These are phyloP conservation scores for Aspergillus versicolor DNA, from an alignment of 2,329 filamentous ascomycete species.

Conservation along the genomic window DNA sequence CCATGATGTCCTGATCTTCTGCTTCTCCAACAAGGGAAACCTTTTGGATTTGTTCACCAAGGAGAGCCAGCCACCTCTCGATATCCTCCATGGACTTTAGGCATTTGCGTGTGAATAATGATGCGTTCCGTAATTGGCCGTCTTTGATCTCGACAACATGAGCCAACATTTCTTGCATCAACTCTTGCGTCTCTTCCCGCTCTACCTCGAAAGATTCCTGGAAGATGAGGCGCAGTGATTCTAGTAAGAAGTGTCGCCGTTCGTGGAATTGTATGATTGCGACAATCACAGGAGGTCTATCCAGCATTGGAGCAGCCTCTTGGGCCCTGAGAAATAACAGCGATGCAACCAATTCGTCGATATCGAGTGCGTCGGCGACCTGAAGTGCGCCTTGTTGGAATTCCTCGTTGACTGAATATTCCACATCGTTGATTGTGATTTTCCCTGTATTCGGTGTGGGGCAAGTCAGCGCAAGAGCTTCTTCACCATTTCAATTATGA, in stretches of 20 bases:
- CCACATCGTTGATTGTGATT: constrained; percentile 67
- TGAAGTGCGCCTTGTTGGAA: constrained; percentile 81
- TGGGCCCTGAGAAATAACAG: constrained; percentile 72
- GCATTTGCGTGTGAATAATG: constrained; percentile 71
- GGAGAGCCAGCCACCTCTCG: constrained; percentile 71
- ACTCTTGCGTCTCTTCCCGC: constrained; percentile 52
- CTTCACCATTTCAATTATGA: background rate
- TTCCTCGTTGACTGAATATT: constrained; percentile 79
- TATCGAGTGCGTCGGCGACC: constrained; percentile 81
- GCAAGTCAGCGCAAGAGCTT: constrained; percentile 18
- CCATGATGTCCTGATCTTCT: constrained; percentile 64
- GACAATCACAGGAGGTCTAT: constrained; percentile 71
- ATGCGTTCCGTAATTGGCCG: constrained; percentile 49
- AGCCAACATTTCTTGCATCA: constrained; percentile 57
- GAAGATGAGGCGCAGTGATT: constrained; percentile 78
- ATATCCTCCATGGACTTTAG: constrained; percentile 73
- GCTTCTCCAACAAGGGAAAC: constrained; percentile 71
- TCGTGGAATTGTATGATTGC: constrained; percentile 87
- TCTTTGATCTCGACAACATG: constrained; percentile 60
- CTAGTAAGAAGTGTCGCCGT: constrained; percentile 76
- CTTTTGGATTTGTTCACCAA: constrained; percentile 74
- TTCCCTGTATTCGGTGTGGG: constrained; percentile 58
- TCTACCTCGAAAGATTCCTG: constrained; percentile 66
- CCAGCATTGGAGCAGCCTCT: constrained; percentile 65
- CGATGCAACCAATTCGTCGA: constrained; percentile 86